Evolutionary conservation across 129 eudicot species (phyloP), one percentile per base, ranked within the genome.

Genomic region (Cynara cardunculus): DNA sequence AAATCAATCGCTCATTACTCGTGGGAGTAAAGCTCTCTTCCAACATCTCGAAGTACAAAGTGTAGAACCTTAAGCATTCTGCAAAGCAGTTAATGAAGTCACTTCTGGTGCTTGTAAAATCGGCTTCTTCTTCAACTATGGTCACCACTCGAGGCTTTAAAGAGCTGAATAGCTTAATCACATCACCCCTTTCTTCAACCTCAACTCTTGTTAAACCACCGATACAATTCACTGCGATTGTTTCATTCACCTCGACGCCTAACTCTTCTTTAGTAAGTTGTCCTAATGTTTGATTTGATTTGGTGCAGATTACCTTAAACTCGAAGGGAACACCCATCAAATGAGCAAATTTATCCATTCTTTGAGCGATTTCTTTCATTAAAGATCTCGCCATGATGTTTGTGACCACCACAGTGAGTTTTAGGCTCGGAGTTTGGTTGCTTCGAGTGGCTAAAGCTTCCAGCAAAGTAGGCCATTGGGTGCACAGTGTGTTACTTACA

Each of bases 281-380:
- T 22, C 87, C 90, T 25, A 91, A 46, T 4, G 79, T 7, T 32
- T 71, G 25, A 62, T 84, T 81, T 3, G 83, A 72, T n/a, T 88
- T 87, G 0, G 19, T 79, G 8, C n/a, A n/a, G n/a, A 91, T 84
- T 16, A 91, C 93, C 8, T 87, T 85, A 68, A 94, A 88, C 73
- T 90, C 90, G 7, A 94, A 94, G 0, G 97, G 97, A 31, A 94
- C 97, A 7, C 98, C 98, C 98, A 94, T 94, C 59, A 94, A 79
- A 76, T 97, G 85, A 0, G 98, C 97, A 14, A 94, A 94, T 68
- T 90, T 91, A 86, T 94, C 98, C 96, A 94, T 91, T 27, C 97
- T 82, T 68, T 84, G 91, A 1, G 90, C 76, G 35, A 94, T 85
- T 69, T 91, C 98, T 69, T 89, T 90, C 96, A 91, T 91, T 0